Percentiles rank a stretch among this genome's conserved stretches.
phyloP scores from a whole-genome alignment of 2,329 filamentous ascomycete species.

The Hypoxylon sp. region DNA sequence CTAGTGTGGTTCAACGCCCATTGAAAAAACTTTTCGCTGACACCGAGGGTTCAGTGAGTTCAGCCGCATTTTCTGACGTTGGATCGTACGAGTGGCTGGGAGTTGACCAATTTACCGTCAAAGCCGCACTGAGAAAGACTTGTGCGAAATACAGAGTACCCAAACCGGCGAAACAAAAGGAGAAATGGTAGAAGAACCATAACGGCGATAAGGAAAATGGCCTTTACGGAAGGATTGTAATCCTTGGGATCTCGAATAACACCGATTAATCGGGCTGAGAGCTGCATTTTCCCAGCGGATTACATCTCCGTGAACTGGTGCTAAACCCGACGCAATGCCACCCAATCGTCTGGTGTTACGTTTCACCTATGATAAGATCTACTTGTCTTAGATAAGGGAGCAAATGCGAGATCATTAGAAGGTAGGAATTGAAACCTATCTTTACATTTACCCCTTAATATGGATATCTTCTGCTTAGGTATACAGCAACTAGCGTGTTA shows the following conservation, averaged over 20 bases:
- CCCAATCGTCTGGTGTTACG: not conserved
- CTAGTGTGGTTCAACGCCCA: not conserved
- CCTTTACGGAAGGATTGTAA: not conserved
- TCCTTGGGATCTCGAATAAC: constrained; percentile 1
- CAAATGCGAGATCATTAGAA: too few species aligned
- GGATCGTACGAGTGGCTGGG: not conserved
- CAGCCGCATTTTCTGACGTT: constrained; percentile 5
- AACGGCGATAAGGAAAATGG: not conserved
- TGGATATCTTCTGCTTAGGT: not conserved
- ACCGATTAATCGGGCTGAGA: not conserved
- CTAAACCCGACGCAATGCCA: not conserved
- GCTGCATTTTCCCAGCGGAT: not conserved
- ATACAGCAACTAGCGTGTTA: not conserved
- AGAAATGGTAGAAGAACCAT: not conserved
- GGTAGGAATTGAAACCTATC: too few species aligned
- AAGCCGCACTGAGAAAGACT: not conserved
- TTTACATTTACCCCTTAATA: too few species aligned
- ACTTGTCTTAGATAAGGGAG: not conserved
- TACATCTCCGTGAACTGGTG: not conserved
- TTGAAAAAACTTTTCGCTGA: not conserved
- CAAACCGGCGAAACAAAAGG: constrained; percentile 8
- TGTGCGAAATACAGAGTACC: not conserved
- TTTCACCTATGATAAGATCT: not conserved
- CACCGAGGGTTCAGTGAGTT: not conserved
- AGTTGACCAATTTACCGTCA: not conserved